phyloP scores from a whole-genome alignment of 2,329 filamentous ascomycete species.

The Nannizziopsis barbatae region DNA sequence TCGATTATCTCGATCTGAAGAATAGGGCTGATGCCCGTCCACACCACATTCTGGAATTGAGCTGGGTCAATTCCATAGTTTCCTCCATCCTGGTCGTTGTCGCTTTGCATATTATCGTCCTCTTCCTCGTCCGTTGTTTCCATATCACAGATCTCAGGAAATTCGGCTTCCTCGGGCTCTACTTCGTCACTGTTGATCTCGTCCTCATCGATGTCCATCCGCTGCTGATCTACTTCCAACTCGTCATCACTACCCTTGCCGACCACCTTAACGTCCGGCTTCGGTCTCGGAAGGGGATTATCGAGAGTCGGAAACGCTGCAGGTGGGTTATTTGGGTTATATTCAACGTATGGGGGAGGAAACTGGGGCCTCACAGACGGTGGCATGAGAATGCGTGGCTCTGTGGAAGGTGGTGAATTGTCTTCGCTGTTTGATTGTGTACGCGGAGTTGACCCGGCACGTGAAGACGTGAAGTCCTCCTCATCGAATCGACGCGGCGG shows the following conservation, averaged over 20 bases:
- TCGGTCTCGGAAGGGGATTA: background rate
- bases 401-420: constrained; percentile 8
- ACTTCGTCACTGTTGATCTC: background rate
- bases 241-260: background rate
- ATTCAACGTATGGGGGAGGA: constrained; percentile 22
- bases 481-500: constrained; percentile 10
- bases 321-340: constrained; percentile 30
- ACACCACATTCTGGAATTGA: constrained; percentile 18
- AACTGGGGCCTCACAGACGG: constrained; percentile 10
- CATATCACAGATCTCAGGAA: constrained; percentile 9
- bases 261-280: background rate
- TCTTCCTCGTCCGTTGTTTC: constrained; percentile 12
- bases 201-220: background rate
- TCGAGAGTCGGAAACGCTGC: constrained; percentile 35
- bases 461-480: constrained; percentile 1
- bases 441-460: constrained; percentile 18
- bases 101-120: background rate
- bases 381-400: constrained; percentile 11
- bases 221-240: background rate
- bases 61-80: constrained; percentile 11
- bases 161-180: background rate
- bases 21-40: constrained; percentile 25
- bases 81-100: constrained; percentile 2
- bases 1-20: constrained; percentile 29
- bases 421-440: constrained; percentile 2